Evolutionary conservation across 176 grass and related monocot species (phyloP).

Genomic region (Melocanna baccifera): DNA sequence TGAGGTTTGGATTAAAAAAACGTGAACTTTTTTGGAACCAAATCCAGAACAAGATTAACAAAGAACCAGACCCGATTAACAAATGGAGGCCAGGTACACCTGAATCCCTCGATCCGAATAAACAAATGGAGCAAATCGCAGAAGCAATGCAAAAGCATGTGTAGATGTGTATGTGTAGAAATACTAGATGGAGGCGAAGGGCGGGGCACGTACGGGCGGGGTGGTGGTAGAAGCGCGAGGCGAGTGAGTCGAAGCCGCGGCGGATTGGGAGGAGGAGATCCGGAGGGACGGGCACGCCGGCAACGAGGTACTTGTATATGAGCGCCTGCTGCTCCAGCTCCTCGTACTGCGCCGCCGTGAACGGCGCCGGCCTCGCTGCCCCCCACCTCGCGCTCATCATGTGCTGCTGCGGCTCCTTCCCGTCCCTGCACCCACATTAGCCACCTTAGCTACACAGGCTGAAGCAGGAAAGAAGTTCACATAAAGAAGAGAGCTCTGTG

Average conservation of each 20-base stretch:
- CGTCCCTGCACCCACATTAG: conserved; percentile 37
- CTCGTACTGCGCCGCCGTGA: conserved; percentile 86
- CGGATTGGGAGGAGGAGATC: conserved; percentile 75
- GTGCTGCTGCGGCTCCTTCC: conserved; percentile 36
- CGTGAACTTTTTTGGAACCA: background rate
- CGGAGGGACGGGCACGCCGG: conserved; percentile 73
- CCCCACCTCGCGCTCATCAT: conserved; percentile 38
- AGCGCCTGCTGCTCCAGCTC: conserved; percentile 92
- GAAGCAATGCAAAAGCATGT: background rate
- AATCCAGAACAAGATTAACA: conserved; percentile 36
- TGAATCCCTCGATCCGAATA: conserved; percentile 55
- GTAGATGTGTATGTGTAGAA: background rate
- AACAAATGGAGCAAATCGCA: conserved; percentile 27
- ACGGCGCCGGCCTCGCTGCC: conserved; percentile 40
- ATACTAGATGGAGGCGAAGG: background rate
- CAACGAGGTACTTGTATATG: conserved; percentile 85
- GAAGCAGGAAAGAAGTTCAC: background rate
- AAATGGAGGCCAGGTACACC: conserved; percentile 35
- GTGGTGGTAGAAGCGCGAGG: conserved; percentile 58
- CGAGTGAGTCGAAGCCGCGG: conserved; percentile 62
- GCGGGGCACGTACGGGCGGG: conserved; percentile 29
- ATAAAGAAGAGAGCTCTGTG: background rate
- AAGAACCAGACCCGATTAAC: conserved; percentile 41
- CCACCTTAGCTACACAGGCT: background rate
- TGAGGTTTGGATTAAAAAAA: conserved; percentile 34